Evolutionary conservation across 129 eudicot genomes (phyloP).

Genomic region (Deinandra increscens): DNA sequence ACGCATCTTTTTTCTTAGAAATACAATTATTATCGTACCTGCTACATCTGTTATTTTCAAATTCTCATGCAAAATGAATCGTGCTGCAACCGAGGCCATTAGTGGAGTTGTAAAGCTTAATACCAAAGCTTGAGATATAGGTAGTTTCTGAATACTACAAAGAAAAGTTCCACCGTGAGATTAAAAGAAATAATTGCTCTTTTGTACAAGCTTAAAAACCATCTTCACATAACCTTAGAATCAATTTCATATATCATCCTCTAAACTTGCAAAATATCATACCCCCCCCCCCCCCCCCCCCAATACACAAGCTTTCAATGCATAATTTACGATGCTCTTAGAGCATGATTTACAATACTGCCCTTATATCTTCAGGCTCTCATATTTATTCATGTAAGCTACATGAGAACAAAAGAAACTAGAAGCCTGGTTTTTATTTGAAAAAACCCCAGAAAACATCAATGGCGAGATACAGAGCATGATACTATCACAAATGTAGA

Average conservation of each 20-base stretch:
- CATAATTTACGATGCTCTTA: too few relatives aligned
- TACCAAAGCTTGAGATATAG: conserved; percentile 55
- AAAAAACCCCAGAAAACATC: not conserved
- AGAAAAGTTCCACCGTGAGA: conserved; percentile 7
- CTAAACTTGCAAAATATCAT: too few relatives aligned
- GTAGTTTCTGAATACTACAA: conserved; percentile 55
- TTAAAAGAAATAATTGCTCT: conserved; percentile 15
- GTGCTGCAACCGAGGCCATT: conserved; percentile 66
- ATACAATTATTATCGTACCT: conserved; percentile 40
- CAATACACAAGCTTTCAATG: too few relatives aligned
- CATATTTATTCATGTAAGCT: not conserved
- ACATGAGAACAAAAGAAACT: not conserved
- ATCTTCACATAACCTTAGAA: not conserved
- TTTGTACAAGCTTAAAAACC: not conserved
- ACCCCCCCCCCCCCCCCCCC: too few relatives aligned
- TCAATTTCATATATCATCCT: too few relatives aligned
- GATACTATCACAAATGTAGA: conserved; percentile 6
- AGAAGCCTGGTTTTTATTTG: conserved; percentile 8
- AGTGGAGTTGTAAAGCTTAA: conserved; percentile 68
- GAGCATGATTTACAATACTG: not conserved
- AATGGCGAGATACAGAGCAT: not conserved
- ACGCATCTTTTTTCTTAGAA: not conserved
- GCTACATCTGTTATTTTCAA: conserved; percentile 56
- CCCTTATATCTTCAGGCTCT: not conserved
- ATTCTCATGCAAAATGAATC: conserved; percentile 58